Evolutionary conservation across 2,329 filamentous ascomycete species (phyloP).

Genomic region (Botrytis byssoidea): DNA sequence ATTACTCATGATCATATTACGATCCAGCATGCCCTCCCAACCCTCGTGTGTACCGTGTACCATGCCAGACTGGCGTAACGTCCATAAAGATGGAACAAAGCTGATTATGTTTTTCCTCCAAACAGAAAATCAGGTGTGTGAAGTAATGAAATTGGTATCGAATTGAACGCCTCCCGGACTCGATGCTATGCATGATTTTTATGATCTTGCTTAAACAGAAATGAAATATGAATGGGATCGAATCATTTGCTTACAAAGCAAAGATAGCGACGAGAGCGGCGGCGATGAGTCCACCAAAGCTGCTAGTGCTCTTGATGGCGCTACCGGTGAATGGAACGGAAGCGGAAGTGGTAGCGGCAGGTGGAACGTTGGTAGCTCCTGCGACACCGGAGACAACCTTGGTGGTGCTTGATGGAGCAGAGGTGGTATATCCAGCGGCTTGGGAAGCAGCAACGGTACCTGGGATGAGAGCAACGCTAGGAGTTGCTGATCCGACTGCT

Average conservation of each 20-base stretch:
- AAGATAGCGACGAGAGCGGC: constrained; percentile 33
- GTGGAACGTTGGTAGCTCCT: constrained; percentile 30
- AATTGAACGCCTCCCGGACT: constrained; percentile 24
- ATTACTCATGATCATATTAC: not conserved
- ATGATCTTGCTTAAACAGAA: constrained; percentile 7
- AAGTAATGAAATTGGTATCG: constrained; percentile 28
- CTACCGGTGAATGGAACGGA: constrained; percentile 41
- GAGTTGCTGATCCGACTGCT: constrained; percentile 20
- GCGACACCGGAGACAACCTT: constrained; percentile 13
- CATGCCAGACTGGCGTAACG: constrained; percentile 33
- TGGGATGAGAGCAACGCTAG: constrained; percentile 42
- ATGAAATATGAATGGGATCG: not conserved
- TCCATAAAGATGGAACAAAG: constrained; percentile 27
- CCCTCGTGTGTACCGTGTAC: not conserved
- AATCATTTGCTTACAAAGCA: constrained; percentile 30
- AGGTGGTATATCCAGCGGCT: constrained; percentile 27
- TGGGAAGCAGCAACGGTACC: constrained; percentile 32
- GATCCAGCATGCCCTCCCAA: not conserved
- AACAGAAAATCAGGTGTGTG: constrained; percentile 8
- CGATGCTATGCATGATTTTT: not conserved
- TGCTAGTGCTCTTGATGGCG: constrained; percentile 30
- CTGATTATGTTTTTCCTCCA: constrained; percentile 13
- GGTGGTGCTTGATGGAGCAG: constrained; percentile 24
- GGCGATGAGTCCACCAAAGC: constrained; percentile 32
- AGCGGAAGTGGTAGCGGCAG: constrained; percentile 36